Percentiles rank a stretch among this genome's conserved stretches.
phyloP scores from a whole-genome alignment of 768 basidiomycete species.

The Trametes sanguinea region DNA sequence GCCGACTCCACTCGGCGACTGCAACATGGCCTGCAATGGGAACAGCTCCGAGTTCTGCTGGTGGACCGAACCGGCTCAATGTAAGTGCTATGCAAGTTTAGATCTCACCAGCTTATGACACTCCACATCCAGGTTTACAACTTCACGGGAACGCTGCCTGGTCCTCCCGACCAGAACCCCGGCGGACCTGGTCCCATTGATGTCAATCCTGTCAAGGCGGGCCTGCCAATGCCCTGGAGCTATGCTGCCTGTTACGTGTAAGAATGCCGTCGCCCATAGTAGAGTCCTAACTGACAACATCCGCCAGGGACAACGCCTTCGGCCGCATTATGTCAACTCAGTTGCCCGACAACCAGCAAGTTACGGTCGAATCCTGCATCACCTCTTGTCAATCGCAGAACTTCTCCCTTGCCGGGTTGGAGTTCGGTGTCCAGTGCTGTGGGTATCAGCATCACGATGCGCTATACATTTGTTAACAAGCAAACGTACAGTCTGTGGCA shows the following conservation, averaged over 20 bases:
- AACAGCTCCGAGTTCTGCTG: slow-evolving; percentile 68
- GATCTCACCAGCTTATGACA: neutral
- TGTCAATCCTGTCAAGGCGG: slow-evolving; percentile 49
- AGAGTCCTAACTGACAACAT: neutral
- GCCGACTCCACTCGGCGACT: slow-evolving; percentile 51
- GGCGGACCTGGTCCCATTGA: slow-evolving; percentile 23
- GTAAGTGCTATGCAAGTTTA: slow-evolving; percentile 26
- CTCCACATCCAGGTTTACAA: slow-evolving; percentile 47
- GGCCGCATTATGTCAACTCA: slow-evolving; percentile 61
- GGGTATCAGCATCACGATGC: slow-evolving; percentile 29
- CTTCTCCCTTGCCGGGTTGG: slow-evolving; percentile 69
- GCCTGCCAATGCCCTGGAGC: slow-evolving; percentile 57
- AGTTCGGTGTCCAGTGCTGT: slow-evolving; percentile 60
- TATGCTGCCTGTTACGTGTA: slow-evolving; percentile 69
- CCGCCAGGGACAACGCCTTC: slow-evolving; percentile 52
- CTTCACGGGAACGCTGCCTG: slow-evolving; percentile 60
- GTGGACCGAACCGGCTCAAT: slow-evolving; percentile 67
- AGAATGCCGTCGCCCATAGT: slow-evolving; percentile 7
- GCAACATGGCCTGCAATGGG: slow-evolving; percentile 67
- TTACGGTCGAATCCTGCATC: slow-evolving; percentile 69
- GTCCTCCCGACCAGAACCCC: slow-evolving; percentile 28
- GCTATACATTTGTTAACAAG: neutral
- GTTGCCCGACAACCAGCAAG: slow-evolving; percentile 37
- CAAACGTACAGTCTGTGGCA: slow-evolving; percentile 61
- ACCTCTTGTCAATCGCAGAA: slow-evolving; percentile 53